Percentiles rank a stretch among this genome's conserved stretches.
Evolutionary conservation across 805 yeast species (phyloP).

Genomic region (Candida hungchunana): DNA sequence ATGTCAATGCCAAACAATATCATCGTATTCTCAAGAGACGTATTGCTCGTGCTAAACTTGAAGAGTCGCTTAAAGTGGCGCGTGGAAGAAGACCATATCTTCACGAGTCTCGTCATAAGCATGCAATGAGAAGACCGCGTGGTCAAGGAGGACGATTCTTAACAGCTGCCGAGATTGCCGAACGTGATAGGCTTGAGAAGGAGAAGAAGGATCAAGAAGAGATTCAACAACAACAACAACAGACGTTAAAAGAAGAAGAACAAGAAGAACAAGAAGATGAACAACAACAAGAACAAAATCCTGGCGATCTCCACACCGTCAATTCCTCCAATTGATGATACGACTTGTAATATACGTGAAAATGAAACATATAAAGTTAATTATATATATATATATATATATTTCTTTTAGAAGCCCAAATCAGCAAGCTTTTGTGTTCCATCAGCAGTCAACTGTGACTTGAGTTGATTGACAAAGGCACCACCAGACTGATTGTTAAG

Average conservation of each 20-base stretch:
- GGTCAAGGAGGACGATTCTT: conserved; percentile 98
- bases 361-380: too few species aligned
- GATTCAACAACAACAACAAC: conserved; percentile 2
- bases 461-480: conserved; percentile 17
- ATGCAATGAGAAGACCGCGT: conserved; percentile 98
- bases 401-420: conserved; percentile 19
- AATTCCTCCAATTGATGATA: too few species aligned
- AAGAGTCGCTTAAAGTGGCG: conserved; percentile 81
- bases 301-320: too few species aligned
- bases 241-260: conserved; percentile 11
- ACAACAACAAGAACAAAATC: too few species aligned
- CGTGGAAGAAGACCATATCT: conserved; percentile 90
- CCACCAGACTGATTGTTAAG: conserved; percentile 20
- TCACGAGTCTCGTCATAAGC: conserved; percentile 96
- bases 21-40: conserved; percentile 92
- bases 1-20: conserved; percentile 96
- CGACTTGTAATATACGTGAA: too few species aligned
- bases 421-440: conserved; percentile 14
- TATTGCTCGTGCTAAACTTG: conserved; percentile 88
- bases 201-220: conserved; percentile 19
- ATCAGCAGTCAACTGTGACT: conserved; percentile 17
- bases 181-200: conserved; percentile 41
- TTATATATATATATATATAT: too few species aligned
- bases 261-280: not conserved
- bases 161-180: conserved; percentile 83